Evolutionary conservation across 371 early-diverging fungal genomes (phyloP), one percentile per base, ranked within the genome.

Genomic region (Thermomucor indicae-seudaticae): DNA sequence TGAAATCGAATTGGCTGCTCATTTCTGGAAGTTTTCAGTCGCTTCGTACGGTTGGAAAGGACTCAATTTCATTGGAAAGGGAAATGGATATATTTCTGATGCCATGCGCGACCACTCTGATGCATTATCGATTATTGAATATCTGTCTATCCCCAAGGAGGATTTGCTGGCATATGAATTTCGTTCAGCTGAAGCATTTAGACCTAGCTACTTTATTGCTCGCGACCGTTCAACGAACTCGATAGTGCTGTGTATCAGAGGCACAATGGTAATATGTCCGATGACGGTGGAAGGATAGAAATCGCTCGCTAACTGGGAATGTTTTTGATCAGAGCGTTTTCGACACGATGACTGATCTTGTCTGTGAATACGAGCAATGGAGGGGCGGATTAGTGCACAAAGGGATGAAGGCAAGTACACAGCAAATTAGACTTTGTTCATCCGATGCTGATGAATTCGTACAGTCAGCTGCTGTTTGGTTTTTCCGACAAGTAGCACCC

Each of bases 291-390:
- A 4, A 2, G 29, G 14, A 10, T 37, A 31, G 8, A 8, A 2
- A 46, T 30, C 16, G 11, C 25, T n/a, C 19, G 19, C 19, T 42
- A 20, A 42, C 2, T 4, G 31, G n/a, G 30, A 14, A 29, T 30
- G 14, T 41, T 31, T 40, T 1, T 17, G 31, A n/a, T 11, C 38
- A 85, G 86, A 92, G 89, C 41, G 70, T 83, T 0, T 80, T 85
- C 55, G 94, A 93, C 58, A 83, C 91, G 2, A 57, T 93, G 48
- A 92, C 94, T 0, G 94, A 93, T 58, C 60, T 93, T 20, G 84
- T 86, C 0, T 92, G 92, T 47, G 92, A 93, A 57, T 93, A 93
- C 51, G 81, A 84, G 41, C 86, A 78, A 24, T 93, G 93, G 93
- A 80, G 82, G 44, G 92, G 91, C 29, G 92, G 92, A 1, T 70